Evolutionary conservation across 176 grass and related monocot genomes (phyloP), one percentile per base, ranked within the genome.

Genomic region (Eleusine coracana): DNA sequence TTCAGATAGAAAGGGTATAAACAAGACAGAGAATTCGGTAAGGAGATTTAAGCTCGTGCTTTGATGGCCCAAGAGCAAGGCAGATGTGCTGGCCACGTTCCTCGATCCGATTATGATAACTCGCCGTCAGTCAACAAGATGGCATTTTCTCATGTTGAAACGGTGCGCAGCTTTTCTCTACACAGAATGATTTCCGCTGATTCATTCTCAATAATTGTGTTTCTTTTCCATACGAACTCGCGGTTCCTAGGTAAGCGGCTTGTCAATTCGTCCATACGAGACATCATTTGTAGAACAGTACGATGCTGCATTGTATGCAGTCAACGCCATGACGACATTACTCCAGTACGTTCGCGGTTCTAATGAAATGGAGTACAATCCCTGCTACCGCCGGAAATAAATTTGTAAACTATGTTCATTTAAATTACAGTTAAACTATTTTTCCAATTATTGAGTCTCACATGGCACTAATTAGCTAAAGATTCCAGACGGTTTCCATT

Each of bases 1-100:
- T 10, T 80, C 70, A 64, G 39, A 68, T 54, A 75, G 18, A 13
- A 52, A 68, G 37, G 36, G 14, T 17, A 54, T 74, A 67, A 36
- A 55, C 58, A 73, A 23, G 42, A 54, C 25, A 65, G 7, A 40
- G 17, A 68, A 29, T 56, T 54, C 11, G 51, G 12, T 38, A 14
- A 65, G 3, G 3, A 21, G 36, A 21, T 36, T 82, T 28, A 12
- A 50, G 46, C 46, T 68, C 50, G 20, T 6, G 12, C 3, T 54
- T 12, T 10, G 28, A 28, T 42, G 49, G 12, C 31, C 15, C 31
- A 23, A 46, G 55, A 39, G 34, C 36, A 55, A 54, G 78, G 78
- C 59, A 29, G 27, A 66, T 59, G 81, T 56, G 73, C 75, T 84
- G 75, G 72, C 83, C 88, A 86, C 79, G 78, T 89, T 89, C 48